phyloP scores from a whole-genome alignment of 192 early-diverging fungal genomes.

The Mortierella alpina region DNA sequence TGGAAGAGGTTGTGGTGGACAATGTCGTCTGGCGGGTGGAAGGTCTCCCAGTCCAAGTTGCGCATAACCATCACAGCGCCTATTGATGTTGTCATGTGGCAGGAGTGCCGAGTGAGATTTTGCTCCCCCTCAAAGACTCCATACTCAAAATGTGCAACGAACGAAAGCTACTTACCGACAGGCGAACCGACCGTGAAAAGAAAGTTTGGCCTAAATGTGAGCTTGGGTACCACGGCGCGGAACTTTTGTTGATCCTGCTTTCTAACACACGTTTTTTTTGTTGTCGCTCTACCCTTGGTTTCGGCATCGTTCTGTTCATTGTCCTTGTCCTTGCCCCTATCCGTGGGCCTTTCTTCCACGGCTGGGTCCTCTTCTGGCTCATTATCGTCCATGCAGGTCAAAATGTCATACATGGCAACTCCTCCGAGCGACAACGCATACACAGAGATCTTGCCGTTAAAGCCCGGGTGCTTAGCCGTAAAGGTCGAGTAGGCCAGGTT shows the following conservation, averaged over 20 bases:
- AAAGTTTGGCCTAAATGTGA: conserved; percentile 59
- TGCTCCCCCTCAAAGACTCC: background rate
- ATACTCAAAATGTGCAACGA: background rate
- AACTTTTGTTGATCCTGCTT: conserved; percentile 52
- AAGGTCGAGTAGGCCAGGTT: conserved; percentile 69
- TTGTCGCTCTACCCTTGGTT: background rate
- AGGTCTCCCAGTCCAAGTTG: conserved; percentile 62
- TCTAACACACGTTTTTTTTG: conserved; percentile 6
- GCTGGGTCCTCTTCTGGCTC: conserved; percentile 11
- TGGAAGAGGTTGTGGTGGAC: conserved; percentile 80
- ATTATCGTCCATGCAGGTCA: conserved; percentile 60
- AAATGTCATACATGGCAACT: conserved; percentile 75
- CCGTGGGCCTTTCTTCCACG: conserved; percentile 6
- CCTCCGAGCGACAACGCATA: conserved; percentile 79
- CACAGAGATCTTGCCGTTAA: conserved; percentile 69
- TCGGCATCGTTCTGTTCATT: conserved; percentile 4
- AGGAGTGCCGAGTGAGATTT: background rate
- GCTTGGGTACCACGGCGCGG: conserved; percentile 29
- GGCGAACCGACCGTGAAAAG: conserved; percentile 66
- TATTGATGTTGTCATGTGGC: background rate
- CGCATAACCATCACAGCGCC: conserved; percentile 75
- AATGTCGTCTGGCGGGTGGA: conserved; percentile 63
- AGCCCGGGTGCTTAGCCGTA: conserved; percentile 65
- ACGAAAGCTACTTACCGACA: conserved; percentile 37
- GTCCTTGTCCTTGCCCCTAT: conserved; percentile 4